Evolutionary conservation across 306 rosid genomes (phyloP).

Genomic region (Spatholobus suberectus): DNA sequence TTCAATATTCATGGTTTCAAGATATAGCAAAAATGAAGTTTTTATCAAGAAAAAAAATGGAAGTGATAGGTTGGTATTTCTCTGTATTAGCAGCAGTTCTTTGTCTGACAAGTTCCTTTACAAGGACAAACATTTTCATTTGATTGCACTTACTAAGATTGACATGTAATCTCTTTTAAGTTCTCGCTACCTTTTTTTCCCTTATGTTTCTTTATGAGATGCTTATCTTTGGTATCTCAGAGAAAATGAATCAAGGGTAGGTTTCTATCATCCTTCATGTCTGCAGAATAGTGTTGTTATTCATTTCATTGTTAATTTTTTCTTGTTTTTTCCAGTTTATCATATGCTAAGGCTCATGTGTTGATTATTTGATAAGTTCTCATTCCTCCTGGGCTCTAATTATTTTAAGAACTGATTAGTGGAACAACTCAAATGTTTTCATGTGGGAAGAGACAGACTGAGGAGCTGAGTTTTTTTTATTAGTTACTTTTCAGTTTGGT

Average conservation of each 20-base stretch:
- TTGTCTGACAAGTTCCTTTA: background rate
- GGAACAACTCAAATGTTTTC: background rate
- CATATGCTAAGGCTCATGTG: background rate
- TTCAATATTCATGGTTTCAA: constrained; percentile 30
- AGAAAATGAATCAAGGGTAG: background rate
- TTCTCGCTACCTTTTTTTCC: background rate
- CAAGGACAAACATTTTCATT: background rate
- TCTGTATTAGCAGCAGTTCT: background rate
- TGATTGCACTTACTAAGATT: constrained; percentile 3
- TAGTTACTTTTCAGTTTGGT: constrained; percentile 4
- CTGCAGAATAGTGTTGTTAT: background rate
- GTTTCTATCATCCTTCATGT: background rate
- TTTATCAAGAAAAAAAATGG: background rate
- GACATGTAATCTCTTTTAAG: background rate
- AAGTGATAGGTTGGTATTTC: background rate
- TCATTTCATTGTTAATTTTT: background rate
- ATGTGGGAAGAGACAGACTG: background rate
- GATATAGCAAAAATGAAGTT: background rate
- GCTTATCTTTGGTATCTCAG: background rate
- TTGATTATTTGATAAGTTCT: constrained; percentile 18
- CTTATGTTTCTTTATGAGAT: background rate
- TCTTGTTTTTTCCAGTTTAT: constrained; percentile 3
- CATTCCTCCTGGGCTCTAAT: constrained; percentile 5
- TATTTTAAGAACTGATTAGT: background rate
- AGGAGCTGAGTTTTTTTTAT: background rate